Evolutionary conservation across 805 yeast species (phyloP).

Genomic region (Komagataella ulmi): DNA sequence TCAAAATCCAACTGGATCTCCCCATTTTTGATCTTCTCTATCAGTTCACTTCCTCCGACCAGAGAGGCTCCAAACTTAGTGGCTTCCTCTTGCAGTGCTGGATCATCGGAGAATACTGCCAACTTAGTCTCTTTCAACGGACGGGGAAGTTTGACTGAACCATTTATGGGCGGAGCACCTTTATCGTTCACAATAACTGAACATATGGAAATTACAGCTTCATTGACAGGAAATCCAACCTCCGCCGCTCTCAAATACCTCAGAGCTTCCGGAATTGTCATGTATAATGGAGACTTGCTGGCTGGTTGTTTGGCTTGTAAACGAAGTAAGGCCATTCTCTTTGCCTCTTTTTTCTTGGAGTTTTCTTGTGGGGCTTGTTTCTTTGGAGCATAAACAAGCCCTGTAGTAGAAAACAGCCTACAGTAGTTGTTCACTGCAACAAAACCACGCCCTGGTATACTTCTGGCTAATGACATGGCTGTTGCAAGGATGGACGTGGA

Average conservation of each 20-base stretch:
- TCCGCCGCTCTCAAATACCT: slow-evolving; percentile 79
- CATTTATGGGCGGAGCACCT: slow-evolving; percentile 66
- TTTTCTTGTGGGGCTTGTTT: background rate
- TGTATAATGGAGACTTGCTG: slow-evolving; percentile 43
- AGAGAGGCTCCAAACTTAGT: slow-evolving; percentile 43
- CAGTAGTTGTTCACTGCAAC: background rate
- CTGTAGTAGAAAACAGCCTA: background rate
- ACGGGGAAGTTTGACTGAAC: slow-evolving; percentile 59
- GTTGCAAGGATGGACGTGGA: background rate
- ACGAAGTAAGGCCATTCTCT: slow-evolving; percentile 12
- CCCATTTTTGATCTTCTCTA: slow-evolving; percentile 44
- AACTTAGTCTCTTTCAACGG: slow-evolving; percentile 55
- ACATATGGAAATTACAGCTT: slow-evolving; percentile 57
- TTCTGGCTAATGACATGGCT: background rate
- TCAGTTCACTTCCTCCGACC: slow-evolving; percentile 63
- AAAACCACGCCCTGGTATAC: background rate
- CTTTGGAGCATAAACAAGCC: background rate
- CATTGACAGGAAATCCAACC: slow-evolving; percentile 68
- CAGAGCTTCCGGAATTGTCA: slow-evolving; percentile 62
- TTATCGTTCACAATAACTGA: slow-evolving; percentile 55
- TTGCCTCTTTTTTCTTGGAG: slow-evolving; percentile 1
- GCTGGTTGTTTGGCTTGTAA: slow-evolving; percentile 28
- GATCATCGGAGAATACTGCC: slow-evolving; percentile 53
- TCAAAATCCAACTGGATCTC: slow-evolving; percentile 45
- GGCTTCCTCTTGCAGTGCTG: slow-evolving; percentile 38